A percentile compares a stretch with the other conserved stretches of the same genome.
phyloP scores from a whole-genome alignment of 1,284 basidiomycete species.

The Thecaphora thlaspeos region DNA sequence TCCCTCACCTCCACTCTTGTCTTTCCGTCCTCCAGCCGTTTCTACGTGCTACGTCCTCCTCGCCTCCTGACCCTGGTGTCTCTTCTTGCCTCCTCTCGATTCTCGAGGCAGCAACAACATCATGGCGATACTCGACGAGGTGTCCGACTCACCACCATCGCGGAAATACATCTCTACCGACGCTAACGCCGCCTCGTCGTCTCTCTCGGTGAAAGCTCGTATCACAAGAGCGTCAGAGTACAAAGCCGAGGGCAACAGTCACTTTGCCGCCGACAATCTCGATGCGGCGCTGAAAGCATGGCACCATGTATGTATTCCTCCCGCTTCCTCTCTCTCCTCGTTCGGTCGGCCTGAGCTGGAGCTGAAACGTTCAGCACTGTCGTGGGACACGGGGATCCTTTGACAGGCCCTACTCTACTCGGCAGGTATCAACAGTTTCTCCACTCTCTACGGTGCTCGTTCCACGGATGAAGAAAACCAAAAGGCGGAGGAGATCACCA shows the following conservation, averaged over 20 bases:
- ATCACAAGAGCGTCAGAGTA: constrained; percentile 15
- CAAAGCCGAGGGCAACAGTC: constrained; percentile 27
- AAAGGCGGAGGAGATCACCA: constrained; percentile 19
- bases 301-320: constrained; percentile 30
- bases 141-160: no score
- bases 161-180: no score
- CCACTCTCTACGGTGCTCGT: constrained; percentile 23
- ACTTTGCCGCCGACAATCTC: constrained; percentile 13
- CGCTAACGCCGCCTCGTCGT: not conserved
- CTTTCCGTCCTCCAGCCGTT: no score
- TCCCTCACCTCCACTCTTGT: no score
- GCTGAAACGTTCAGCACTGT: no score
- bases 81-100: no score
- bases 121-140: no score
- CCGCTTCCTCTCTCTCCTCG: not conserved
- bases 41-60: no score
- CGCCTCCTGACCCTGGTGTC: no score
- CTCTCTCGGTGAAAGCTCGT: constrained; percentile 20
- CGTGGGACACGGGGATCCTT: no score
- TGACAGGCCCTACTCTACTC: constrained; percentile 29
- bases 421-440: constrained; percentile 39
- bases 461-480: constrained; percentile 25
- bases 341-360: no score
- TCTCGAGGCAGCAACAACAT: no score
- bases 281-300: constrained; percentile 20